Evolutionary conservation across 371 early-diverging fungal species (phyloP).

Genomic region (Syncephalastrum monosporum): DNA sequence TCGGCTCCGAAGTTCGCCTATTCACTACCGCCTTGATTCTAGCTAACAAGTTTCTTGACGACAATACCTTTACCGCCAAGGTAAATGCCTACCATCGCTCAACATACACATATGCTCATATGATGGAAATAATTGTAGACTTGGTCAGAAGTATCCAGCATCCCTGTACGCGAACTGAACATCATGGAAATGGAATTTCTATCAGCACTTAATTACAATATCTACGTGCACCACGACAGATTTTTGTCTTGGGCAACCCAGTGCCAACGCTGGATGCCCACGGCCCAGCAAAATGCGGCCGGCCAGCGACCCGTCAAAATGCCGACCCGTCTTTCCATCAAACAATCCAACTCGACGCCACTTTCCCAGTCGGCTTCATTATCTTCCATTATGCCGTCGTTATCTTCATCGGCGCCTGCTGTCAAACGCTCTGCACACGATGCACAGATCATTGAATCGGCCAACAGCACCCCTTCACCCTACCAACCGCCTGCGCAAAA

Average conservation of each 20-base stretch:
- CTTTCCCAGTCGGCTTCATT: slow-evolving; percentile 13
- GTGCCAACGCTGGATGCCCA: slow-evolving; percentile 29
- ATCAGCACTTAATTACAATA: slow-evolving; percentile 53
- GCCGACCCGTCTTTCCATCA: slow-evolving; percentile 10
- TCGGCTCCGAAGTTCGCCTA: slow-evolving; percentile 62
- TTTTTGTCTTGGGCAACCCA: slow-evolving; percentile 42
- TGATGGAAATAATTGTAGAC: slow-evolving; percentile 29
- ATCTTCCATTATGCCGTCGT: slow-evolving; percentile 14
- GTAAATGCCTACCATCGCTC: slow-evolving; percentile 15
- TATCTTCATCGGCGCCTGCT: background rate
- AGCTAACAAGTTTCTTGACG: slow-evolving; percentile 68
- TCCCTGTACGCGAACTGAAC: slow-evolving; percentile 64
- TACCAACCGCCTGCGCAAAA: slow-evolving; percentile 1
- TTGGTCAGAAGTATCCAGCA: slow-evolving; percentile 71
- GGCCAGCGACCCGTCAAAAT: slow-evolving; percentile 14
- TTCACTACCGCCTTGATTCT: slow-evolving; percentile 67
- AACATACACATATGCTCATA: slow-evolving; percentile 3
- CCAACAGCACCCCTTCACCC: slow-evolving; percentile 3
- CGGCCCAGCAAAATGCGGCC: slow-evolving; percentile 3
- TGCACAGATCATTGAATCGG: background rate
- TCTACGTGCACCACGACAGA: slow-evolving; percentile 35
- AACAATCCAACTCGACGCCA: slow-evolving; percentile 5
- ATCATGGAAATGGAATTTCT: slow-evolving; percentile 78
- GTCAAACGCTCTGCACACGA: slow-evolving; percentile 12
- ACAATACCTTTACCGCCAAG: slow-evolving; percentile 70